Percentiles rank a stretch among this genome's conserved stretches.
phyloP scores from a whole-genome alignment of 495 filamentous ascomycete species.

The Collariella sp. region DNA sequence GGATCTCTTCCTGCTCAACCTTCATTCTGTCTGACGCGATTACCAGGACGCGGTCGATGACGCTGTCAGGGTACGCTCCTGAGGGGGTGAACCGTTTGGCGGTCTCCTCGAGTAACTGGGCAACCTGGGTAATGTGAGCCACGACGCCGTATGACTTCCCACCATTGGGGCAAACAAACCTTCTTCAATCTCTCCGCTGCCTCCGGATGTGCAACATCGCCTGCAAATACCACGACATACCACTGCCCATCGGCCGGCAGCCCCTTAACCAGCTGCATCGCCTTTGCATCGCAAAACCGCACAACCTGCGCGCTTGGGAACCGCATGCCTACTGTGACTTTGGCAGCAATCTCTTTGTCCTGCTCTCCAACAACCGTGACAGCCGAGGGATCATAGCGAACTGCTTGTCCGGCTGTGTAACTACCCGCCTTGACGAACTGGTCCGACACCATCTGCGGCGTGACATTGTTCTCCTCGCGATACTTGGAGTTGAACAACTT shows the following conservation, averaged over 20 bases:
- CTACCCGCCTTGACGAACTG: slow-evolving; percentile 51
- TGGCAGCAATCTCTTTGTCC: slow-evolving; percentile 28
- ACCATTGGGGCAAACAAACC: slow-evolving; percentile 26
- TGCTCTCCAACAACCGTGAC: slow-evolving; percentile 33
- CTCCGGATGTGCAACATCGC: slow-evolving; percentile 35
- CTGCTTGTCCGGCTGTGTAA: slow-evolving; percentile 58
- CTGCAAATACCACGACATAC: slow-evolving; percentile 53
- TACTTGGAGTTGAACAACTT: slow-evolving; percentile 46
- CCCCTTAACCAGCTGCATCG: slow-evolving; percentile 45
- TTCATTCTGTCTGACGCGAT: slow-evolving; percentile 44
- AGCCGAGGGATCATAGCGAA: slow-evolving; percentile 46
- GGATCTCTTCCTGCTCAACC: slow-evolving; percentile 52
- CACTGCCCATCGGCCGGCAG: slow-evolving; percentile 49
- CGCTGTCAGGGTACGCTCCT: slow-evolving; percentile 42
- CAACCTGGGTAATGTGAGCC: slow-evolving; percentile 19
- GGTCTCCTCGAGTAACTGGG: slow-evolving; percentile 26
- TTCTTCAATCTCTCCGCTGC: slow-evolving; percentile 30
- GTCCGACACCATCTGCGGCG: slow-evolving; percentile 43
- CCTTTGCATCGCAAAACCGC: slow-evolving; percentile 48
- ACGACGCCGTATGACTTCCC: background rate
- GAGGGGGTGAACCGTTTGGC: slow-evolving; percentile 39
- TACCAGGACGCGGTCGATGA: slow-evolving; percentile 54
- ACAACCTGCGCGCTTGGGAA: slow-evolving; percentile 51
- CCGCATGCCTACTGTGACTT: slow-evolving; percentile 47
- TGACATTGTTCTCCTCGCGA: slow-evolving; percentile 28